Conservation (phyloP, 2,329 filamentous ascomycete genomes). For the Aspergillus ochraceus region DNA sequence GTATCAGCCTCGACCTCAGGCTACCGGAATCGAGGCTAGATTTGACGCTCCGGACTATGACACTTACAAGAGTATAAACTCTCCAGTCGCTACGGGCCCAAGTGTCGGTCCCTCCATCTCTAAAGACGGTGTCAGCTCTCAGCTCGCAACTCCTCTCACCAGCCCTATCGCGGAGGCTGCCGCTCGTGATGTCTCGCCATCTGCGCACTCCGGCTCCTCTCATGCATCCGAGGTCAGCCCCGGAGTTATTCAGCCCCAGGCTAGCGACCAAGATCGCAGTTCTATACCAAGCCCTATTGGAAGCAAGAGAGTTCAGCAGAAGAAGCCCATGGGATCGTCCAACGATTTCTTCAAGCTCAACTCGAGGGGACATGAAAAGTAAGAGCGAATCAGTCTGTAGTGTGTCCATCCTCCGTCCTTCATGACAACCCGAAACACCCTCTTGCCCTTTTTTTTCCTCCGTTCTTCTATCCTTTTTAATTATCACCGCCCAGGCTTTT, state of each 20-base stretch:
- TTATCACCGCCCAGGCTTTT: background rate
- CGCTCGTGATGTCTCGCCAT: slow-evolving; percentile 20
- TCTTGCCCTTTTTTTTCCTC: background rate
- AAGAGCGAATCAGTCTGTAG: background rate
- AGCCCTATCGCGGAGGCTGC: slow-evolving; percentile 17
- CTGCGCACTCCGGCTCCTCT: slow-evolving; percentile 12
- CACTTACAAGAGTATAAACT: slow-evolving; percentile 10
- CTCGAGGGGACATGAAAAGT: slow-evolving; percentile 4
- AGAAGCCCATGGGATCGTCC: slow-evolving; percentile 15
- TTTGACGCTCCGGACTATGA: slow-evolving; percentile 8
- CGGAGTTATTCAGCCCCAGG: slow-evolving; percentile 7
- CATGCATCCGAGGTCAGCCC: slow-evolving; percentile 20
- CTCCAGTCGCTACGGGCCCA: slow-evolving; percentile 10
- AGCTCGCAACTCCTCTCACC: slow-evolving; percentile 13
- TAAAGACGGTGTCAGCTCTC: slow-evolving; percentile 13
- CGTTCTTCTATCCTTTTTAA: slow-evolving; percentile 1
- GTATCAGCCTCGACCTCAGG: slow-evolving; percentile 19
- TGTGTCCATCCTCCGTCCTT: background rate
- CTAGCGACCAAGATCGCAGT: slow-evolving; percentile 9
- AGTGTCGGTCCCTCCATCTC: slow-evolving; percentile 15
- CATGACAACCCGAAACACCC: too few relatives aligned
- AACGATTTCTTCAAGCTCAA: slow-evolving; percentile 15
- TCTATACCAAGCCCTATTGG: slow-evolving; percentile 15
- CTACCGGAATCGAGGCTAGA: background rate
- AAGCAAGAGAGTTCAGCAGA: slow-evolving; percentile 9